These are phyloP conservation scores for Blepharisma stoltei DNA, from an alignment of 73 alveolate species.

Conservation along the genomic window DNA sequence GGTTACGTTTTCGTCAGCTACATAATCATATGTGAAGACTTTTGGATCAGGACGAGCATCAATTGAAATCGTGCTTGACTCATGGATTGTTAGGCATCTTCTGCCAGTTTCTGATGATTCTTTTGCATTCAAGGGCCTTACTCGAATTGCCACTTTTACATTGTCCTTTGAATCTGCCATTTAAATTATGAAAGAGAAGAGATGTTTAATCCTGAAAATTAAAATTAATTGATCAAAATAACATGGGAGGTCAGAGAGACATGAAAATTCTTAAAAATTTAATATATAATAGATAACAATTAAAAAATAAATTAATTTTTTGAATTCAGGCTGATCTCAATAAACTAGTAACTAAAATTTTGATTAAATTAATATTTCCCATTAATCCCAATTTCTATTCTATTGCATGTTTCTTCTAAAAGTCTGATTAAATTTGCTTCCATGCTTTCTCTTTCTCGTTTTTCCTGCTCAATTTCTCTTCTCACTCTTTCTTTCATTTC, in stretches of 20 bases:
- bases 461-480: constrained; percentile 13
- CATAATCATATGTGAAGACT: constrained; percentile 65
- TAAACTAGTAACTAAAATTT: too few species aligned
- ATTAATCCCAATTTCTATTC: constrained; percentile 21
- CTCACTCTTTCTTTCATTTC: constrained; percentile 5
- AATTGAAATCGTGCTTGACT: constrained; percentile 20
- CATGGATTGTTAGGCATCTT: not conserved
- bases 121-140: constrained; percentile 16
- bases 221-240: too few species aligned
- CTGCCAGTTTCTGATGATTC: constrained; percentile 25
- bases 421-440: constrained; percentile 11
- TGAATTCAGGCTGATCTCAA: too few species aligned
- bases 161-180: constrained; percentile 19
- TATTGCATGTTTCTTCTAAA: constrained; percentile 28
- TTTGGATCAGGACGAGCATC: constrained; percentile 42
- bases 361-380: not conserved
- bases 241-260: too few species aligned
- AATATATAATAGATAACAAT: too few species aligned
- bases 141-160: constrained; percentile 28
- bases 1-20: constrained; percentile 68
- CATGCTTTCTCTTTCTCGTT: constrained; percentile 24
- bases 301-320: too few species aligned
- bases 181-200: not conserved
- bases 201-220: too few species aligned
- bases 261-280: too few species aligned